phyloP scores from a whole-genome alignment of 352 stramenopile species.

The Phytophthora fragariae region DNA sequence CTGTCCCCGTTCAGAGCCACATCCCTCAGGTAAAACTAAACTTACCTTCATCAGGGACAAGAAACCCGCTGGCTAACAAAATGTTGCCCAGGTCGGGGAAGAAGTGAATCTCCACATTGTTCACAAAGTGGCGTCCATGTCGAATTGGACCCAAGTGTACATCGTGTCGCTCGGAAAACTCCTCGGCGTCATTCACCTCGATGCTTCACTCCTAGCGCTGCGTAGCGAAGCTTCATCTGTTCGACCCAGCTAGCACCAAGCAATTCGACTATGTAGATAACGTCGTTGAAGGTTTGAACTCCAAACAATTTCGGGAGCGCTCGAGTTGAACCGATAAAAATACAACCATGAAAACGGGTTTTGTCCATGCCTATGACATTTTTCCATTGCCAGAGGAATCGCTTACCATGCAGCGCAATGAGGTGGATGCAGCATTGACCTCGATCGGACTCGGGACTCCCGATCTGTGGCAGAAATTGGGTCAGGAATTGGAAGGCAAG shows the following conservation, averaged over 20 bases:
- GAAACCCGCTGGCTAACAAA: not conserved
- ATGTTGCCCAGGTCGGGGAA: constrained; percentile 55
- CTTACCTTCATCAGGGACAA: not conserved
- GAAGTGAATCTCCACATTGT: constrained; percentile 78
- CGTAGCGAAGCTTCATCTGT: constrained; percentile 11
- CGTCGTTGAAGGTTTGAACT: constrained; percentile 1
- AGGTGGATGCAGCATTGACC: constrained; percentile 71
- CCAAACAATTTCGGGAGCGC: constrained; percentile 23
- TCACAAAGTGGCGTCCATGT: constrained; percentile 84
- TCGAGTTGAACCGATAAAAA: constrained; percentile 34
- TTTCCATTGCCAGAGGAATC: constrained; percentile 4
- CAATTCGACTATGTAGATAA: not conserved
- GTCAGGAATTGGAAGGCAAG: constrained; percentile 82
- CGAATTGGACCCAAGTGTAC: constrained; percentile 87
- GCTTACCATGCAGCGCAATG: constrained; percentile 80
- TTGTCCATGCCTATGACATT: constrained; percentile 10
- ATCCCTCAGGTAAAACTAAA: constrained; percentile 53
- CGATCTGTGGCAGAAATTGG: constrained; percentile 83
- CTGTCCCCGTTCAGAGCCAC: constrained; percentile 80
- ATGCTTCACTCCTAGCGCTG: constrained; percentile 50
- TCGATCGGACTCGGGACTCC: constrained; percentile 76
- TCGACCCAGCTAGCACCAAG: constrained; percentile 4
- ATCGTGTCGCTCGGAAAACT: constrained; percentile 77
- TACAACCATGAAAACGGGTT: constrained; percentile 14
- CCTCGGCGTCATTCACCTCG: constrained; percentile 74